Percentiles rank a stretch among this genome's conserved stretches.
Conservation (phyloP, 169 alveolate genomes). For the Plasmodium knowlesi region DNA sequence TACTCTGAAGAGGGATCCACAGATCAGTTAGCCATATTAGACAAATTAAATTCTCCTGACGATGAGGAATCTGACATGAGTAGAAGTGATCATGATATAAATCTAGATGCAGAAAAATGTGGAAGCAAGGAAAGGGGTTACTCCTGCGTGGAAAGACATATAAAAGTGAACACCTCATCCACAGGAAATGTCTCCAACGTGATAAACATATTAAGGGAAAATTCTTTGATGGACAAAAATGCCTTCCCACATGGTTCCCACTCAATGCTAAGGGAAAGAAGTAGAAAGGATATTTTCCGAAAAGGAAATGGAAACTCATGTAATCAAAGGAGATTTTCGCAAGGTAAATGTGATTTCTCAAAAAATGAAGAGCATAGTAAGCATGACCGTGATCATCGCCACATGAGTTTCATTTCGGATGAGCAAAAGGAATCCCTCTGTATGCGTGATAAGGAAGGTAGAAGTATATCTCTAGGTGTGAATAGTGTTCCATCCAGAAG, state of each 20-base stretch:
- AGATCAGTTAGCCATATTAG: neutral
- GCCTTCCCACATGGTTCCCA: neutral
- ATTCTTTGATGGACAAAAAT: neutral
- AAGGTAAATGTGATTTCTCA: neutral
- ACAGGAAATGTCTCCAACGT: neutral
- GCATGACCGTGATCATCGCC: neutral
- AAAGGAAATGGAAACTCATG: neutral
- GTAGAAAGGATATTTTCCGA: neutral
- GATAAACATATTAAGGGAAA: neutral
- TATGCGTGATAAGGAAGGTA: neutral
- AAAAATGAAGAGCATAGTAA: neutral
- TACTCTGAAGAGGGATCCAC: neutral
- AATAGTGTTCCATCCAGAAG: neutral
- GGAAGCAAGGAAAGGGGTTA: neutral
- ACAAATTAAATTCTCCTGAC: neutral
- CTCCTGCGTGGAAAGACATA: neutral
- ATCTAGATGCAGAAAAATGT: neutral
- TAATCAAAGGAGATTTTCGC: neutral
- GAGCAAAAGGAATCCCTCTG: neutral
- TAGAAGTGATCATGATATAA: neutral
- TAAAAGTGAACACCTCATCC: neutral
- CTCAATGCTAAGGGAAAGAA: neutral
- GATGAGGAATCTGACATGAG: neutral
- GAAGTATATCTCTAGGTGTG: neutral
- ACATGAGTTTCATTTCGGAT: neutral